phyloP scores from a whole-genome alignment of 352 stramenopile genomes.

The Blastocystis hominis region DNA sequence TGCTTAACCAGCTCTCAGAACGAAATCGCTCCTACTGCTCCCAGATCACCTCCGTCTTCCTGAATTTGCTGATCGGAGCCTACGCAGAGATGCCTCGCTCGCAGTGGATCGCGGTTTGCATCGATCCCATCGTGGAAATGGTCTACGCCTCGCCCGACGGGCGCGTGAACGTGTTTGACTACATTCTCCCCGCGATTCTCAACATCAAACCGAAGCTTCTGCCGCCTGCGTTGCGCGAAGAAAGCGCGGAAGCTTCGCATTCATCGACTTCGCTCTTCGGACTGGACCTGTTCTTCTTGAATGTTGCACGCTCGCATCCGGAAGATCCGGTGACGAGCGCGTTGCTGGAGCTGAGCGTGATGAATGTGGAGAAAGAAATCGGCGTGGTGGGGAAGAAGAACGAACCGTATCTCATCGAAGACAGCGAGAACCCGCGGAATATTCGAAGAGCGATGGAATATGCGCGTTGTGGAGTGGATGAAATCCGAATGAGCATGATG shows the following conservation, averaged over 20 bases:
- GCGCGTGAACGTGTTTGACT: not conserved
- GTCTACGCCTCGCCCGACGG: not conserved
- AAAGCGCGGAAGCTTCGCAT: not conserved
- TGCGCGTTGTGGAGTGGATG: not conserved
- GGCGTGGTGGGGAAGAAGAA: not conserved
- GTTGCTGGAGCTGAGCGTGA: not conserved
- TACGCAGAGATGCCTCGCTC: not conserved
- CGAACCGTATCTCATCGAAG: not conserved
- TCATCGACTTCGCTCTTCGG: not conserved
- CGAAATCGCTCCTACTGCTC: constrained; percentile 34
- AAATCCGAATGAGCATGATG: constrained; percentile 11
- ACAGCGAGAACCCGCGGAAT: not conserved
- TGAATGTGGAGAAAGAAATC: constrained; percentile 33
- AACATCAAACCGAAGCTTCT: constrained; percentile 33
- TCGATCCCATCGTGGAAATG: not conserved
- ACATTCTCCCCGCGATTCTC: constrained; percentile 19
- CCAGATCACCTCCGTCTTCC: constrained; percentile 30
- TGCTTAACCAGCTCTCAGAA: constrained; percentile 3
- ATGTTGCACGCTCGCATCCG: not conserved
- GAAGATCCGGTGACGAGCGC: not conserved
- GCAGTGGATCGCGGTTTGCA: not conserved
- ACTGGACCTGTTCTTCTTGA: constrained; percentile 8
- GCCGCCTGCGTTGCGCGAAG: not conserved
- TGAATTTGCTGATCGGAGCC: not conserved
- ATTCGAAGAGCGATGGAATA: not conserved